Base-by-base conservation (phyloP, 2,329 filamentous ascomycete genomes). In the Ascochyta fabae region DNA sequence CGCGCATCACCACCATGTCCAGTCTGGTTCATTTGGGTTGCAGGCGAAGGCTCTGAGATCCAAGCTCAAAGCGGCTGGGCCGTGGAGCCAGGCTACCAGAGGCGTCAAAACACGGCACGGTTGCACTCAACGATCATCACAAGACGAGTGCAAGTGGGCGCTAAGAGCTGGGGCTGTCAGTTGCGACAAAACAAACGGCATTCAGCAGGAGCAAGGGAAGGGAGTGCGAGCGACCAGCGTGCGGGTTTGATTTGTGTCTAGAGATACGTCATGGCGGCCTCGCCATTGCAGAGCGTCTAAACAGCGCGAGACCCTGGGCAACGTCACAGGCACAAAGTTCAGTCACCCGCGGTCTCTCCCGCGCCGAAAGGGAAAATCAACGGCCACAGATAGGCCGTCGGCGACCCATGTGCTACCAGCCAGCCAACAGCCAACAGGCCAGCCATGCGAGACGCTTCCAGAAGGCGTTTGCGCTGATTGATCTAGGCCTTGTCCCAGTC, bases 81-180 rank as follows among this genome's bases (percentile, higher is more conserved):
- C 34, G 27, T 38, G 33, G 36, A 39, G 48, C 38, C 31, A 19
- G 19, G 19, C 19, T 19, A 3, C 19, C 19, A 50, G 24, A 49
- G 53, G 53, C 42, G 53, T 51, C 48, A 22, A 51, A 44, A 51
- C 36, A 51, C 42, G 53, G 53, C 53, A 56, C 42, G 48, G 42
- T 44, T 24, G 38, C 33, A 46, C 38, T 12, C 38, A 46, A 50
- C 31, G 36, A 51, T 51, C 33, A 56, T 43, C 31, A 39, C 47
- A 47, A 16, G 36, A 50, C 47, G 31, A 38, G 1, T 16, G 29
- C 31, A 47, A 3, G 13, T 23, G 34, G 6, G 36, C 46, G 42
- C 46, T 50, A 50, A 16, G 24, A 22, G 46, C 41, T 36, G 53
- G 41, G 41, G 26, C 26, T 26, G 31, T 41, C 13, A 31, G 31